Conservation (phyloP, 177 flowering plant species). For the Vitis hybrid region DNA sequence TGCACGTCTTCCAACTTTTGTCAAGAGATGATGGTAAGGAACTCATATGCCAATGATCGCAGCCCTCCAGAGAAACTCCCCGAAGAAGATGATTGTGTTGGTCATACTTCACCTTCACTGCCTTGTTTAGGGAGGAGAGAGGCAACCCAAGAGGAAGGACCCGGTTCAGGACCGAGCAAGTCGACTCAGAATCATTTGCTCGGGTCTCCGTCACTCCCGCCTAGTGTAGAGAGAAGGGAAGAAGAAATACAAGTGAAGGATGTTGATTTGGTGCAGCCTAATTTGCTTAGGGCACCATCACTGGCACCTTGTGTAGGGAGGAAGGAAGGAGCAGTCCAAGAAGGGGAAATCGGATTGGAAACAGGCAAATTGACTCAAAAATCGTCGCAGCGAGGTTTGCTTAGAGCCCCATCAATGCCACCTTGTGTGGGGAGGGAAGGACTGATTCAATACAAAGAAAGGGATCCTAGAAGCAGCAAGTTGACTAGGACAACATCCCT, state of each 20-base stretch:
- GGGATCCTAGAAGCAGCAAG: not conserved
- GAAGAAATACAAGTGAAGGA: too few species aligned
- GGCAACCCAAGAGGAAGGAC: too few species aligned
- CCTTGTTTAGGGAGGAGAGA: too few species aligned
- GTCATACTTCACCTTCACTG: too few species aligned
- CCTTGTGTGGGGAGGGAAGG: constrained; percentile 29
- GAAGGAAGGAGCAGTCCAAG: constrained; percentile 2
- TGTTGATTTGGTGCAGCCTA: not conserved
- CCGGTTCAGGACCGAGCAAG: too few species aligned
- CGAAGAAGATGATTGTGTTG: too few species aligned
- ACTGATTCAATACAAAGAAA: not conserved
- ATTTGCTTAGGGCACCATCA: constrained; percentile 30
- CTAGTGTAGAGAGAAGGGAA: too few species aligned
- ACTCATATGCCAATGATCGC: not conserved
- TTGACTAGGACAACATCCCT: constrained; percentile 28
- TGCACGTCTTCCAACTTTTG: constrained; percentile 27
- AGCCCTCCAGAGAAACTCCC: too few species aligned
- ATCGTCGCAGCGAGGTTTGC: constrained; percentile 7
- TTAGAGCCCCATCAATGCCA: constrained; percentile 47
- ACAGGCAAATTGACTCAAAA: constrained; percentile 3
- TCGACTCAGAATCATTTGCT: too few species aligned
- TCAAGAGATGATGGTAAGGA: constrained; percentile 15
- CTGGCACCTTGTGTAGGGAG: constrained; percentile 8
- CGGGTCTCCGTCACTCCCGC: too few species aligned
- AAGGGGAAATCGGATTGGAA: constrained; percentile 1